Evolutionary conservation across 768 basidiomycete genomes (phyloP).

Genomic region (Leccinum olivaceopallidum): DNA sequence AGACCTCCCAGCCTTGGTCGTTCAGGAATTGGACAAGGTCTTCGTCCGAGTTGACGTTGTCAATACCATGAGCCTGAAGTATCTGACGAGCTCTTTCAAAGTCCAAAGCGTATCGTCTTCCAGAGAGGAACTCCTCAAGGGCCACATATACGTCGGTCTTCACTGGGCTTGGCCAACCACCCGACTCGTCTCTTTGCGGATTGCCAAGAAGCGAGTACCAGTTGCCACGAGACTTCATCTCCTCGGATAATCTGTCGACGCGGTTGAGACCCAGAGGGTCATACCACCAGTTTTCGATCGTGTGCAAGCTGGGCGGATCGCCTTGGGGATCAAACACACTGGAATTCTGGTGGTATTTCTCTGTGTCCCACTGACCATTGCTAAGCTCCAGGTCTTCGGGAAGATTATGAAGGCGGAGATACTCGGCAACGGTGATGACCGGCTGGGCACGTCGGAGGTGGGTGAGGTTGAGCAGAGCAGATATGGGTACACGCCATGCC

Average conservation of each 20-base stretch:
- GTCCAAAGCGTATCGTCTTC: conserved; percentile 20
- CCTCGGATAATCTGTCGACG: conserved; percentile 37
- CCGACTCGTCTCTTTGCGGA: conserved; percentile 13
- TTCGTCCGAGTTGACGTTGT: conserved; percentile 27
- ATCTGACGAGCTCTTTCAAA: conserved; percentile 26
- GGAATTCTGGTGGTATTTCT: conserved; percentile 34
- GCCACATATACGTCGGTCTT: conserved; percentile 21
- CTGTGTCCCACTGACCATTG: conserved; percentile 40
- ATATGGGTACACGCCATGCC: conserved; percentile 38
- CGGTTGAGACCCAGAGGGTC: conserved; percentile 38
- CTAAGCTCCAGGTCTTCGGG: conserved; percentile 35
- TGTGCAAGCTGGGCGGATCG: conserved; percentile 28
- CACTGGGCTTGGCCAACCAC: conserved; percentile 25
- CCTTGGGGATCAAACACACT: conserved; percentile 27
- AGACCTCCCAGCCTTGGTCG: conserved; percentile 37
- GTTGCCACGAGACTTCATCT: conserved; percentile 34
- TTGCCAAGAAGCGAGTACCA: conserved; percentile 25
- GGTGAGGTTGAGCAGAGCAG: conserved; percentile 44
- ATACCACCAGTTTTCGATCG: conserved; percentile 42
- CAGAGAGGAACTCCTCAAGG: conserved; percentile 21
- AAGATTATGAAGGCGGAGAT: conserved; percentile 41
- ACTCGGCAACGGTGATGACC: conserved; percentile 45
- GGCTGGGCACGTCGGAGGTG: conserved; percentile 38
- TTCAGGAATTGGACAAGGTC: conserved; percentile 30
- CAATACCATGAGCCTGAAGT: conserved; percentile 17